Evolutionary conservation across 2,329 filamentous ascomycete species (phyloP), one percentile per base, ranked within the genome.

Genomic region (Chaetomium globosum): DNA sequence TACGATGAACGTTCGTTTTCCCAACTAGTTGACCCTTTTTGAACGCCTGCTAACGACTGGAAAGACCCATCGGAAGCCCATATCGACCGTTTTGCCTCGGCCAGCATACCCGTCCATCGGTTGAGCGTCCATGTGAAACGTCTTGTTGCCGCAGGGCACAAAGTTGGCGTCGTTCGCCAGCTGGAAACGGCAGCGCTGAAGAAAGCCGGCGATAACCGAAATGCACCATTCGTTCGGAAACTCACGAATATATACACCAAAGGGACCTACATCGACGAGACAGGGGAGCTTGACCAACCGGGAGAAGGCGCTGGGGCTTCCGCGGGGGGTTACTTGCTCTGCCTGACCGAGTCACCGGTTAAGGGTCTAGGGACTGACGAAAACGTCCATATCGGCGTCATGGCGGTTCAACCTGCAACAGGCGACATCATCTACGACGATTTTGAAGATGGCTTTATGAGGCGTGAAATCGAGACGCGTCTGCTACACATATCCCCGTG

Each of bases 201-300:
- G 76, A 96, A 96, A 69, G 95, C 88, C 1, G 94, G 95, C 53
- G 93, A 97, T 75, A 99, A 98, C 77, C 87, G 92, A 65, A 97
- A 97, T 74, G 86, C 93, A 0, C 93, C 95, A 0, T 99, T 99
- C 72, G 86, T 92, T 46, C 88, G 95, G 43, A 95, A 96, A 73
- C 87, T 99, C 72, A 98, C 95, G 19, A 97, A 96, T 74, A 83
- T 99, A 7, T 99, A 99, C 78, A 99, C 95, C 9, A 99, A 98
- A 77, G 95, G 93, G 52, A 99, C 95, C 2, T 99, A 98, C 72
- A 89, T 99, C 64, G 95, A 98, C 74, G 95, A 99, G 75, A 85
- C 91, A 10, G 94, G 95, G 68, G 92, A 92, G 30, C 78, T 97
- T 5, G 89, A 91, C 60, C 79, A 80, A 62, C 74, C 74, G 71